Base-by-base conservation (phyloP, 2,329 filamentous ascomycete genomes). In the Aspergillus tanneri region DNA sequence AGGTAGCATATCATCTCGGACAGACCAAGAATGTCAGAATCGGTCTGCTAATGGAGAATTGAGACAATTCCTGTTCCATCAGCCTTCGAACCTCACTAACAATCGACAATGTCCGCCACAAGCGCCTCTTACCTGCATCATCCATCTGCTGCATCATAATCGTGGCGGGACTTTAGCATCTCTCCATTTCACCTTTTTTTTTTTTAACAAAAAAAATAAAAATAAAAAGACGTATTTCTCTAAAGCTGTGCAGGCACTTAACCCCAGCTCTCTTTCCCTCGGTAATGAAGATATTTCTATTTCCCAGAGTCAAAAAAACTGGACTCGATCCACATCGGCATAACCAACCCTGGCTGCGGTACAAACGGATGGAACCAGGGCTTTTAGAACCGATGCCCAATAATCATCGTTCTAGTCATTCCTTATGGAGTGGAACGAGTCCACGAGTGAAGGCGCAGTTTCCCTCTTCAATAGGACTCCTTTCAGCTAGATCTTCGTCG, bases 31-130 rank as follows among this genome's bases (percentile, higher is more conserved):
- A 34, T 24, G 22, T 28, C 25, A 38, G 11, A 21, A 16, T 40
- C 22, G 22, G 21, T n/a, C 37, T 47, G 37, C 19, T 37, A 46
- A 43, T 12, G 30, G 27, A 16, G 30, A 19, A 19, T 35, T 8
- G n/a, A 32, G 21, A 11, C 16, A 27, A 7, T 18, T 44, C 28
- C 18, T 22, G 32, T 27, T 46, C 28, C 27, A 25, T 46, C 27
- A 25, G 43, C 19, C 35, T 27, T 36, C 34, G 44, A 42, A 39
- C 22, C 25, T 7, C 22, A 14, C 9, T 34, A 28, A 19, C 36
- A 39, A 36, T 28, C 35, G 24, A 45, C 35, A 27, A 44, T 18
- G 41, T 19, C 41, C 41, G 41, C 40, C 46, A 49, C 46, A 49
- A 42, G 45, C 45, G 44, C 36, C n/a, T n/a, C n/a, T n/a, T n/a